Percentiles rank a stretch among this genome's conserved stretches.
Conservation (phyloP, 1,284 basidiomycete genomes). For the Boletus mariae region DNA sequence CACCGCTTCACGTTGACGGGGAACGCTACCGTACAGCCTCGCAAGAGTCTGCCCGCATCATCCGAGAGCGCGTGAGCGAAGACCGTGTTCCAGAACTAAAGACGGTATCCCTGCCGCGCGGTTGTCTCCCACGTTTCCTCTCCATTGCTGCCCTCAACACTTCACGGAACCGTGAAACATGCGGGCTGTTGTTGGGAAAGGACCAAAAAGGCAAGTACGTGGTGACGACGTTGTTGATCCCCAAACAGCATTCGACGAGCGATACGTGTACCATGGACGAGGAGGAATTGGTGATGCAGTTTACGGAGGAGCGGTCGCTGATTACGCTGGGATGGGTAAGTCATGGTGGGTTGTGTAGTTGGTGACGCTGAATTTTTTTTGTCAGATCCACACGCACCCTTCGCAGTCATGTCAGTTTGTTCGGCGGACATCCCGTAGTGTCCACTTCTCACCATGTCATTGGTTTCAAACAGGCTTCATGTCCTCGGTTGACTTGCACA, state of each 20-base stretch:
- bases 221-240: slow-evolving; percentile 76
- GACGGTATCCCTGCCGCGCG: slow-evolving; percentile 62
- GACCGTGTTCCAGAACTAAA: slow-evolving; percentile 44
- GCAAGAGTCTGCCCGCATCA: slow-evolving; percentile 30
- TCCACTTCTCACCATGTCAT: slow-evolving; percentile 5
- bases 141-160: slow-evolving; percentile 65
- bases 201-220: slow-evolving; percentile 55
- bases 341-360: slow-evolving; percentile 11
- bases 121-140: slow-evolving; percentile 69
- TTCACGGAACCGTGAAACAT: slow-evolving; percentile 57
- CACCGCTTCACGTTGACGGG: slow-evolving; percentile 17
- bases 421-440: background rate
- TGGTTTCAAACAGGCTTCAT: slow-evolving; percentile 59
- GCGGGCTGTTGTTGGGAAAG: slow-evolving; percentile 60
- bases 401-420: slow-evolving; percentile 72
- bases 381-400: slow-evolving; percentile 88
- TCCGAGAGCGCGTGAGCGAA: slow-evolving; percentile 23
- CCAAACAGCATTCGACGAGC: slow-evolving; percentile 78
- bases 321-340: slow-evolving; percentile 88
- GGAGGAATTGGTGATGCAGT: slow-evolving; percentile 81
- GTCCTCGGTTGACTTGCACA: slow-evolving; percentile 86
- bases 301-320: slow-evolving; percentile 72
- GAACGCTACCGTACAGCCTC: slow-evolving; percentile 29
- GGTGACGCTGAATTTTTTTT: slow-evolving; percentile 2
- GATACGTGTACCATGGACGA: slow-evolving; percentile 88